Evolutionary conservation across 2,329 filamentous ascomycete genomes (phyloP).

Genomic region (Aspergillus brunneoviolaceus): DNA sequence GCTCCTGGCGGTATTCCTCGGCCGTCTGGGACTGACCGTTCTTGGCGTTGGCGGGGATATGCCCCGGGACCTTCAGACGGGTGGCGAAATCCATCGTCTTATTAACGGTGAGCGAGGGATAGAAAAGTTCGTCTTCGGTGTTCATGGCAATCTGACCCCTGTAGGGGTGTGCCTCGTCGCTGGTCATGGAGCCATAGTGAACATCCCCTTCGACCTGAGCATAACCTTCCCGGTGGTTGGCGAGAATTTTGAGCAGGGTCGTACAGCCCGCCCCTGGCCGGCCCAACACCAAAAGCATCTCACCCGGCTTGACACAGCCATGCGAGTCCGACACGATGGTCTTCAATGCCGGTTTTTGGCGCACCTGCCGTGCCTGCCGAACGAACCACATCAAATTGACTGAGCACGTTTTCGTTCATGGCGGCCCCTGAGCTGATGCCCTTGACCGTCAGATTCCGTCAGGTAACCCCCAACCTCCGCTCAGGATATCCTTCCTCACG

Average conservation of each 20-base stretch:
- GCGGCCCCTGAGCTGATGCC: conserved; percentile 61
- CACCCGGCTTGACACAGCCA: conserved; percentile 69
- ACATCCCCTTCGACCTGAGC: conserved; percentile 59
- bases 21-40: conserved; percentile 51
- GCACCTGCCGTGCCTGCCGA: conserved; percentile 51
- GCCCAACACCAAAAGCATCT: conserved; percentile 69
- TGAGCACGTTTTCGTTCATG: conserved; percentile 62
- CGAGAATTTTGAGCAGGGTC: conserved; percentile 66
- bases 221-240: conserved; percentile 62
- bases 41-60: too few species aligned
- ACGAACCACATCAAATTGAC: conserved; percentile 56
- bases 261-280: conserved; percentile 69
- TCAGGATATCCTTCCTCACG: conserved; percentile 8
- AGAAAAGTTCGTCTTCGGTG: conserved; percentile 54
- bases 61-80: conserved; percentile 57
- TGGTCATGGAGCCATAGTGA: conserved; percentile 50
- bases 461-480: conserved; percentile 60
- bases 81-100: conserved; percentile 59
- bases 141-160: conserved; percentile 59
- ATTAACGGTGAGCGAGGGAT: conserved; percentile 50
- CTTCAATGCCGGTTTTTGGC: conserved; percentile 56
- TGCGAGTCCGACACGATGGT: conserved; percentile 64
- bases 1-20: conserved; percentile 27
- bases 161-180: conserved; percentile 47
- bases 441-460: conserved; percentile 62